These are phyloP conservation scores for Exophiala sp. DNA, from an alignment of 2,329 filamentous ascomycete species.

Conservation along the genomic window DNA sequence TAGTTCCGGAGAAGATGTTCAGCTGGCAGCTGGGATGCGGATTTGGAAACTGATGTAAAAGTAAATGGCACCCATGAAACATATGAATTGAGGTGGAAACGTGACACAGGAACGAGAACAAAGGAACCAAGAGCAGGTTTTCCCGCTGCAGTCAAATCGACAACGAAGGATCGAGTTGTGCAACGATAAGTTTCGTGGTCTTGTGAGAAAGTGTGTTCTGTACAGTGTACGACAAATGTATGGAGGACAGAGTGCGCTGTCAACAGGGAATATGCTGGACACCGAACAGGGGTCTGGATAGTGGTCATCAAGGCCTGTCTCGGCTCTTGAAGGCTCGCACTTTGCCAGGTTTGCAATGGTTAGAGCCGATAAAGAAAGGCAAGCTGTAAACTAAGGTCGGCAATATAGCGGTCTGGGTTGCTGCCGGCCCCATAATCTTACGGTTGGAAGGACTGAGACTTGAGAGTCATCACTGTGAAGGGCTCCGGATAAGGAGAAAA, in stretches of 20 bases:
- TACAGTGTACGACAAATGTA: not conserved
- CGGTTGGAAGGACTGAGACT: not conserved
- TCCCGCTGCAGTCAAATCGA: constrained; percentile 3
- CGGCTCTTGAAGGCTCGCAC: not conserved
- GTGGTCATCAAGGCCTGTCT: not conserved
- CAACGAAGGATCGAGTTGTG: not conserved
- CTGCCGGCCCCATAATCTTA: not conserved
- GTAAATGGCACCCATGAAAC: constrained; percentile 1
- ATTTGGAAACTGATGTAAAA: constrained; percentile 7
- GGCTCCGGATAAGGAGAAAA: no score
- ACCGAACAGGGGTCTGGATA: not conserved
- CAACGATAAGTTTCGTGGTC: not conserved
- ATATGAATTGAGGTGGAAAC: not conserved
- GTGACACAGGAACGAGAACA: not conserved
- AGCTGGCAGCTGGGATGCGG: not conserved
- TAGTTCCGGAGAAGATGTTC: not conserved
- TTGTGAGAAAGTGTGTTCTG: not conserved
- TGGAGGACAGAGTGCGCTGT: not conserved
- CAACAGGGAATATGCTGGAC: not conserved
- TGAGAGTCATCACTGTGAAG: no score
- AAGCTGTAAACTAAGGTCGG: not conserved
- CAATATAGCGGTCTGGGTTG: not conserved
- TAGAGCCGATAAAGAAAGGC: not conserved
- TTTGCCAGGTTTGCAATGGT: not conserved
- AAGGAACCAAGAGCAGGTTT: constrained; percentile 6